These are phyloP conservation scores for Sphaerulina populicola DNA, from an alignment of 2,329 filamentous ascomycete species.

Conservation along the genomic window DNA sequence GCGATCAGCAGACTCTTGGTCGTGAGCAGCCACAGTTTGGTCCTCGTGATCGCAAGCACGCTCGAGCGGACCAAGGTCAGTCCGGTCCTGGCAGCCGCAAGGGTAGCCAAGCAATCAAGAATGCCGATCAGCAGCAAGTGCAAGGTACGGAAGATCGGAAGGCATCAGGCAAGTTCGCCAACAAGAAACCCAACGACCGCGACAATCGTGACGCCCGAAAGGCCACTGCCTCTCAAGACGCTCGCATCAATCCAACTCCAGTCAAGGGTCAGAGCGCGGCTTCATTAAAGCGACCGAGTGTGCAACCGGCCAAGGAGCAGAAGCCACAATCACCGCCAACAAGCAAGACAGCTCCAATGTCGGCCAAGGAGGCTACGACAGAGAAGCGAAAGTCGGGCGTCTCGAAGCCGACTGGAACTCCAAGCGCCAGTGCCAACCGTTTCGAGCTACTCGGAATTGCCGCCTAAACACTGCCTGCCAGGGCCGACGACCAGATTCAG, in stretches of 20 bases:
- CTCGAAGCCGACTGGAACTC: constrained; percentile 2
- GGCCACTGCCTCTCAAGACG: not conserved
- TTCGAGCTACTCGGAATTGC: constrained; percentile 6
- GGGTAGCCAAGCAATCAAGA: not conserved
- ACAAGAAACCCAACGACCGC: not conserved
- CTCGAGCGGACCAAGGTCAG: not conserved
- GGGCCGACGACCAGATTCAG: not conserved
- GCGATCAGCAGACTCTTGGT: not conserved
- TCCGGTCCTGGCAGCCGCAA: not conserved
- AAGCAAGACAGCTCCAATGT: constrained; percentile 3
- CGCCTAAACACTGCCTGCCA: constrained; percentile 2
- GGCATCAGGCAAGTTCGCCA: constrained; percentile 3
- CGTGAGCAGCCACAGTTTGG: not conserved
- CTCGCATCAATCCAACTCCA: not conserved
- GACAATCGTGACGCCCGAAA: not conserved
- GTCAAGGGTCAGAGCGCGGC: not conserved
- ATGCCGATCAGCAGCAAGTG: not conserved
- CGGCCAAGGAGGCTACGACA: constrained; percentile 6
- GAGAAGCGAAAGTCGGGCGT: constrained; percentile 8
- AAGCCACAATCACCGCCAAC: constrained; percentile 6
- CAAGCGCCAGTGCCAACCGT: constrained; percentile 6
- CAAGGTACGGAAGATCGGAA: constrained; percentile 1
- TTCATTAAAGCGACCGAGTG: constrained; percentile 3
- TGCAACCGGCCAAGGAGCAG: constrained; percentile 2
- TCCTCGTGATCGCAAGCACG: constrained; percentile 1